Evolutionary conservation across 305 asterid species (phyloP), one percentile per base, ranked within the genome.

Genomic region (Fraxinus sp.): DNA sequence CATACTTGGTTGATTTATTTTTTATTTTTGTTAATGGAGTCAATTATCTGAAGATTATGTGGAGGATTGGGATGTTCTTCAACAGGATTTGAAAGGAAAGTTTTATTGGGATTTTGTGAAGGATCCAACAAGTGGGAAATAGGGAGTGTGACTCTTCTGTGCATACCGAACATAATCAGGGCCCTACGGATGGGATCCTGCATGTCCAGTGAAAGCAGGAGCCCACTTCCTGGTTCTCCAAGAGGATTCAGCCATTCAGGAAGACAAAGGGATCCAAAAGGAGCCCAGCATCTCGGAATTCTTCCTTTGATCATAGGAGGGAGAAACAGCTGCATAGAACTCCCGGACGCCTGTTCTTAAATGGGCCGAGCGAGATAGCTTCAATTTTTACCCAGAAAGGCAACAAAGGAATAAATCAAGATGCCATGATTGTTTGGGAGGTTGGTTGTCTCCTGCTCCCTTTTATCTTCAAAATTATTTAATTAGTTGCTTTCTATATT

Each of bases 161-260:
- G 92, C 88, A 64, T 92, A 82, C 93, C 87, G 86, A 89, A 91
- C 88, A 46, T 92, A 80, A 85, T 92, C 86, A 89, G 98, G 97
- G 95, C 92, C 93, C 93, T 91, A 32, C 84, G 87, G 80, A 93
- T 93, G 97, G 94, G 95, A 81, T 89, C 94, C 92, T 91, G 97
- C 94, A 89, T 90, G 77, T 90, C 97, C 52, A 68, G 81, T 37
- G 94, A 91, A 82, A 91, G 92, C 92, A 85, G 95, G 93, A 91
- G 87, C 89, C 94, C 92, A 24, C 80, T 84, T 87, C 89, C 92
- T 20, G 64, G 88, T 32, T 79, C 97, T 81, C 97, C 92, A 5
- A 5, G 80, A 82, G 89, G 86, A 71, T 66, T 81, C 32, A 30
- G 32, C 32, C 32, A 30, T 30, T 30, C 81, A 80, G 81, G 26